Percentiles rank a stretch among this genome's conserved stretches.
phyloP scores from a whole-genome alignment of 805 yeast species.

The Debaryomyces tyrocola region DNA sequence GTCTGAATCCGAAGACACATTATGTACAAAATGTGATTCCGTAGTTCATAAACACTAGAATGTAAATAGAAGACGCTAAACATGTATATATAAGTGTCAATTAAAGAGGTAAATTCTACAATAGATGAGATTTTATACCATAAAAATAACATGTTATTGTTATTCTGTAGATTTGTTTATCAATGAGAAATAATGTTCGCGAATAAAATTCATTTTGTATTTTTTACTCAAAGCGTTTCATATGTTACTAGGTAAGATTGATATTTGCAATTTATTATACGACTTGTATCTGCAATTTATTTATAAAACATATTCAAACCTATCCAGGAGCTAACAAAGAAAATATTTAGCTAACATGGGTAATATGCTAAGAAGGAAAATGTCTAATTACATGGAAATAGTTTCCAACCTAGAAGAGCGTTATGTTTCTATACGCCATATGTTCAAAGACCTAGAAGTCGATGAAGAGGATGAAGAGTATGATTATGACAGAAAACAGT shows the following conservation, averaged over 20 bases:
- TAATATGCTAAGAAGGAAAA: conserved; percentile 14
- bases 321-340: too few relatives aligned
- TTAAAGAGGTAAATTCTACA: too few relatives aligned
- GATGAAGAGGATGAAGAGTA: conserved; percentile 1
- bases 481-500: background rate
- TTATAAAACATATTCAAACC: too few relatives aligned
- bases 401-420: conserved; percentile 12
- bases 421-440: conserved; percentile 13
- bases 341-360: conserved; percentile 6
- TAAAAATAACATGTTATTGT: too few relatives aligned
- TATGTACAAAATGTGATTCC: conserved; percentile 67
- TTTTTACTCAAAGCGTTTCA: too few relatives aligned
- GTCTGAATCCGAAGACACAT: conserved; percentile 46
- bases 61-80: conserved; percentile 16
- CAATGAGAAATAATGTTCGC: too few relatives aligned
- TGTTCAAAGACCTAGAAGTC: conserved; percentile 5
- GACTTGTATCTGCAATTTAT: too few relatives aligned
- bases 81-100: background rate
- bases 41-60: conserved; percentile 21
- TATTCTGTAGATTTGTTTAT: too few relatives aligned
- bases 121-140: too few relatives aligned
- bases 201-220: too few relatives aligned
- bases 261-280: too few relatives aligned
- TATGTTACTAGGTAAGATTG: too few relatives aligned
- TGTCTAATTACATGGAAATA: conserved; percentile 16